These are phyloP conservation scores for Fusarium succisae DNA, from an alignment of 2,329 filamentous ascomycete genomes.

Conservation along the genomic window DNA sequence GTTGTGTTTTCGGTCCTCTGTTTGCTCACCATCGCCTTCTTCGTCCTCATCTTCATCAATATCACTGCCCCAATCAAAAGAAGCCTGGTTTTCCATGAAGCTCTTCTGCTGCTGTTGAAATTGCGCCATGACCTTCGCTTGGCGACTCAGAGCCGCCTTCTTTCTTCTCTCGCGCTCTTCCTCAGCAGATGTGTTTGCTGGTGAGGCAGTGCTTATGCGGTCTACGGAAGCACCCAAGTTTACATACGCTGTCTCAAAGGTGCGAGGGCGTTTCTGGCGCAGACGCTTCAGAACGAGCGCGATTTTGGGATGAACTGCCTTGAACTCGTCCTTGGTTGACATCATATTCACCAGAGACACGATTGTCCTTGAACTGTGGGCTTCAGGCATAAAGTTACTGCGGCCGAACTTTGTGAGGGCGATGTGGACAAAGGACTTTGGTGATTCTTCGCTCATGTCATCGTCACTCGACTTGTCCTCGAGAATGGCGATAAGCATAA, in stretches of 20 bases:
- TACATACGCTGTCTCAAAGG: conserved; percentile 75
- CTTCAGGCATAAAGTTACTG: conserved; percentile 67
- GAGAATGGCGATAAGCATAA: conserved; percentile 83
- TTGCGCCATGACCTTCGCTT: conserved; percentile 95
- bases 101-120: conserved; percentile 98
- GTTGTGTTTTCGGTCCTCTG: conserved; percentile 69
- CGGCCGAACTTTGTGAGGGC: conserved; percentile 72
- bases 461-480: conserved; percentile 77
- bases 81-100: conserved; percentile 89
- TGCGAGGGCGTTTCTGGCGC: conserved; percentile 80
- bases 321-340: conserved; percentile 76
- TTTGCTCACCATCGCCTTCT: conserved; percentile 68
- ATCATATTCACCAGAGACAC: conserved; percentile 71
- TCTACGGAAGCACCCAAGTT: conserved; percentile 75
- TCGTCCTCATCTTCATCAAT: conserved; percentile 80
- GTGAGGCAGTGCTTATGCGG: conserved; percentile 82
- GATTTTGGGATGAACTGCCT: conserved; percentile 86
- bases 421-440: conserved; percentile 76
- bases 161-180: conserved; percentile 87
- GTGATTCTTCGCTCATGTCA: conserved; percentile 56
- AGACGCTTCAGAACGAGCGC: conserved; percentile 83
- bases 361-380: conserved; percentile 68
- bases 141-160: conserved; percentile 86
- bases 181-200: conserved; percentile 73
- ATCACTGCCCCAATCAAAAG: conserved; percentile 84